Base-by-base conservation (phyloP, 1,284 basidiomycete species). In the Vanrija sp. region DNA sequence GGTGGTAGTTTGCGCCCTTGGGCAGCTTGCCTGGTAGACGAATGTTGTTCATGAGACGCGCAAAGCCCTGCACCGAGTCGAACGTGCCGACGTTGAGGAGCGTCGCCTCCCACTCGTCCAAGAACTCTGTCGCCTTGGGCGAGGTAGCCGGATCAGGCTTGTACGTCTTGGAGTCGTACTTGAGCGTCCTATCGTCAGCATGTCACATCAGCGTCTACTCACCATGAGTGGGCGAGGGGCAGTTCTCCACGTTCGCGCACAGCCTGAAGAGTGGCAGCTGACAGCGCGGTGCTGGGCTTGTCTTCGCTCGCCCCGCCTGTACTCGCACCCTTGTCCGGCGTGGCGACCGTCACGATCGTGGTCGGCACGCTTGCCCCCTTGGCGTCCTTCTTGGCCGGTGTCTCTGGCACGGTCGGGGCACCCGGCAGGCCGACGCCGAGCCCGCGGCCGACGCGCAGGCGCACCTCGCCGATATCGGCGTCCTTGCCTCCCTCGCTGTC, bases 21-120 rank as follows among this genome's bases (percentile, higher is more conserved):
- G 91, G 88, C 39, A 96, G 83, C 64, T 85, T 84, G 46, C 89
- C 91, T 2, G 93, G 93, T 1, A 88, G 86, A 73, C 91, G 90
- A 58, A 95, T 83, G 85, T 92, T 94, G 77, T 94, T 92, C 80
- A 94, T 89, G 78, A 91, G 89, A n/a, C 88, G 83, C 69, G 91
- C 93, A 79, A 93, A 96, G 25, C 85, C 83, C 75, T 96, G 89
- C 54, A 96, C 78, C 15, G 91, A 89, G 66, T 85, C 81, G 75
- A 91, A 88, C 64, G 86, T 85, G 62, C 89, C 88, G 53, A 89
- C 83, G 15, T 83, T 87, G 51, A 91, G 77, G 0, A 87, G 83
- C 4, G 87, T 85, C 74, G 89, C 86, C 73, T 92, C 74, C 54
- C 69, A 76, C 2, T 68, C 64, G 28, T 60, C 57, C 47, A 71